Evolutionary conservation across 2,329 filamentous ascomycete genomes (phyloP), one percentile per base, ranked within the genome.

Genomic region (Fusarium goolgardi): DNA sequence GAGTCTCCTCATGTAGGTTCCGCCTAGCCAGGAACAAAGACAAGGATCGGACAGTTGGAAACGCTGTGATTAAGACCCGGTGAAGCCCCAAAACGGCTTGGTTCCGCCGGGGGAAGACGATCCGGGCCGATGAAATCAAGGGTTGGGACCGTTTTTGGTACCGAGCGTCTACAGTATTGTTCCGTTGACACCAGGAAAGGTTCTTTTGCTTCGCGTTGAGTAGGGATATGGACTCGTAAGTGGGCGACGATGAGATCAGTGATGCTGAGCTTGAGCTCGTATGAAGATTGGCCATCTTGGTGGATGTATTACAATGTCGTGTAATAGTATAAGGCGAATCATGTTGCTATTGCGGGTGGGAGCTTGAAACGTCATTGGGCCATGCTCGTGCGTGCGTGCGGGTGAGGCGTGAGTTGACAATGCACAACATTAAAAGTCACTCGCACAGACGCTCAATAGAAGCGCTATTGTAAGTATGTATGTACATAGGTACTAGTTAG

Each of bases 121-220:
- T 72, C 71, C 71, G 71, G 71, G 60, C 71, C 71, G 71, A 72
- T 72, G 69, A 51, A 70, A 45, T 65, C 64, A 58, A 63, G 66
- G 66, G 62, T 65, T 58, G 54, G 67, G 71, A 67, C 71, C 71
- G 67, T 64, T 59, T 50, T 58, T 65, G 61, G 67, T 73, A 67
- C 69, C 56, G 61, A 63, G 69, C 69, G 56, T 68, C 40, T 47
- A 10, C 12, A 39, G 35, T 39, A 51, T 65, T 70, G 51, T 65
- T 59, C 59, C 57, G 53, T 54, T 59, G 61, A 60, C 32, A 60
- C 55, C 37, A 55, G 43, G 23, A 40, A 55, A 64, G 51, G 62
- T 69, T 69, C 66, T 59, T 69, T 70, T 69, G 62, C 51, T 62
- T 59, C 21, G 60, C 60, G 32, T 31, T 45, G 55, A 59, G 57